Conservation (phyloP, 2,329 filamentous ascomycete genomes). For the Canariomyces notabilis region DNA sequence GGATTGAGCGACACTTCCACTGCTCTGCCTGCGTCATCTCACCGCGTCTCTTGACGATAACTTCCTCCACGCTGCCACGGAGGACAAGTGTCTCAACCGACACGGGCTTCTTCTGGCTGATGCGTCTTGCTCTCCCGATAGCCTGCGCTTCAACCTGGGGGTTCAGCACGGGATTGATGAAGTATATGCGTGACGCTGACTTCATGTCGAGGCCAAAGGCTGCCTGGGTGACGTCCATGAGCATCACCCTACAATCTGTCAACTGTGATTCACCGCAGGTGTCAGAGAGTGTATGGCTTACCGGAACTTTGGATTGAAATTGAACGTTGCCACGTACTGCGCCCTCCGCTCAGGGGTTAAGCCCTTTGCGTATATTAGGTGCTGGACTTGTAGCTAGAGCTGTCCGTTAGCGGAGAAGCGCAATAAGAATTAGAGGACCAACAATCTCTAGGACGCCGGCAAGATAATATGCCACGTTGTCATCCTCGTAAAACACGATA, state of each 20-base stretch:
- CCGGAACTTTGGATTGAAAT: constrained; percentile 60
- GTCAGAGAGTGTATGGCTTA: constrained; percentile 19
- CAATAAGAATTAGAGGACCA: constrained; percentile 24
- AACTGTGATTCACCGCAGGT: neutral
- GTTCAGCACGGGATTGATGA: constrained; percentile 82
- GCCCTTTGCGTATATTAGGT: constrained; percentile 63
- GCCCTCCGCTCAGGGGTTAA: constrained; percentile 58
- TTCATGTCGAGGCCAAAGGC: constrained; percentile 84
- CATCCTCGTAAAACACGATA: constrained; percentile 85
- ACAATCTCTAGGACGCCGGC: constrained; percentile 74
- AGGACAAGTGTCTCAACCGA: constrained; percentile 83
- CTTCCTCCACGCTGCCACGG: constrained; percentile 75
- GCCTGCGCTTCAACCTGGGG: constrained; percentile 84
- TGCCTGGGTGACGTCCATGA: constrained; percentile 89
- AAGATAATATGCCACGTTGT: constrained; percentile 82
- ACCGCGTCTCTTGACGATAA: constrained; percentile 67
- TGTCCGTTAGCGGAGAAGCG: constrained; percentile 5
- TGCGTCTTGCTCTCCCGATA: constrained; percentile 82
- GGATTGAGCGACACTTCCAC: constrained; percentile 48
- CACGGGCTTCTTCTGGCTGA: constrained; percentile 75
- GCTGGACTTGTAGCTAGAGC: constrained; percentile 49
- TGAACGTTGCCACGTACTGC: constrained; percentile 75
- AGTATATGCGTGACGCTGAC: constrained; percentile 79
- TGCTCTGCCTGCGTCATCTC: constrained; percentile 69
- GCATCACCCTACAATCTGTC: constrained; percentile 55